Conservation (phyloP, 352 stramenopile genomes). For the Globisporangium irregulare region DNA sequence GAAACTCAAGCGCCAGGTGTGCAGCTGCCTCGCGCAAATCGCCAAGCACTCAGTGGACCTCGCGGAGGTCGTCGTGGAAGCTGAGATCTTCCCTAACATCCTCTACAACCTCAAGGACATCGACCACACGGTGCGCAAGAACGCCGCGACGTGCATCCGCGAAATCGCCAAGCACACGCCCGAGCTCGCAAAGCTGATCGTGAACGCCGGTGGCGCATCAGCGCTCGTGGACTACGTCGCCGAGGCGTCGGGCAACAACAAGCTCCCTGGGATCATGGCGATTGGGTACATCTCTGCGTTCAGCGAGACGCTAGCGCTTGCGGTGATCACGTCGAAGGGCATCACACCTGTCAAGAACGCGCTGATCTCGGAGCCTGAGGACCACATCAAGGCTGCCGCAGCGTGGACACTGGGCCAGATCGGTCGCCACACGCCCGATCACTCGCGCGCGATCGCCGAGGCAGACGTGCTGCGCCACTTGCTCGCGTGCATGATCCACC, state of each 20-base stretch:
- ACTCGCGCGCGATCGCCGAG: slow-evolving; percentile 90
- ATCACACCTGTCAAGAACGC: slow-evolving; percentile 92
- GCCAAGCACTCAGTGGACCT: slow-evolving; percentile 95
- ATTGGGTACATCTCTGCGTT: slow-evolving; percentile 95
- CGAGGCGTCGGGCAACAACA: slow-evolving; percentile 90
- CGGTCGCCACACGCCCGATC: slow-evolving; percentile 91
- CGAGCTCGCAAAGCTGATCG: slow-evolving; percentile 94
- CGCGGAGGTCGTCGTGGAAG: slow-evolving; percentile 94
- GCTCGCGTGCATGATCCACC: slow-evolving; percentile 92
- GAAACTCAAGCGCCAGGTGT: slow-evolving; percentile 92
- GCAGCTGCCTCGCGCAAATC: slow-evolving; percentile 92
- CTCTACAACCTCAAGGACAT: slow-evolving; percentile 95
- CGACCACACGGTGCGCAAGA: slow-evolving; percentile 94
- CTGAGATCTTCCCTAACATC: slow-evolving; percentile 96
- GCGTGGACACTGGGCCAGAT: slow-evolving; percentile 96
- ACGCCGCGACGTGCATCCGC: slow-evolving; percentile 92
- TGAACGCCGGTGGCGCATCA: slow-evolving; percentile 93
- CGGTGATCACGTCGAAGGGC: slow-evolving; percentile 93
- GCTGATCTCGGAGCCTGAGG: slow-evolving; percentile 91
- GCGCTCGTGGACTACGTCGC: slow-evolving; percentile 93
- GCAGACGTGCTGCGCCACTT: slow-evolving; percentile 92
- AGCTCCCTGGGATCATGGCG: slow-evolving; percentile 94
- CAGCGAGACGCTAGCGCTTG: slow-evolving; percentile 92
- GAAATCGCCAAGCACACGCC: slow-evolving; percentile 95
- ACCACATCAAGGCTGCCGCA: slow-evolving; percentile 94